Percentiles rank a stretch among this genome's conserved stretches.
phyloP scores from a whole-genome alignment of 345 rosid genomes.

The Populus pruinosa region DNA sequence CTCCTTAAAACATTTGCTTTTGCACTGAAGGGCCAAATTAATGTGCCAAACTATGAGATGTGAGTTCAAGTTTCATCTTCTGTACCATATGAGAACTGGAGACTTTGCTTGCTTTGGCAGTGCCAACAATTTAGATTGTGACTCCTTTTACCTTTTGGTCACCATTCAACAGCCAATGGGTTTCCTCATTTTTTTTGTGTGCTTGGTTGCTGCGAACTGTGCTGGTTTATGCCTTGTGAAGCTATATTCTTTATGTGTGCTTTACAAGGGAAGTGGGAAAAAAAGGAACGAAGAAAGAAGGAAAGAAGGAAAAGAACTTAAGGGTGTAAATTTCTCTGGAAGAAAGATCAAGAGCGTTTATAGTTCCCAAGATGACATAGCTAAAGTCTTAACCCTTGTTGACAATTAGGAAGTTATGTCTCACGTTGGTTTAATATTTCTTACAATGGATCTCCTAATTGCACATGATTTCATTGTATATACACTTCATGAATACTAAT shows the following conservation, averaged over 20 bases:
- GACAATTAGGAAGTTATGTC: background rate
- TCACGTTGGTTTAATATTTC: background rate
- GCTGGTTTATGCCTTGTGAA: background rate
- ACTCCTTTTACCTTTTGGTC: background rate
- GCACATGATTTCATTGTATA: background rate
- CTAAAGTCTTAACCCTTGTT: background rate
- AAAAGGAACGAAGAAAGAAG: background rate
- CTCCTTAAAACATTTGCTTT: conserved; percentile 76
- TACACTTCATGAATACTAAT: background rate
- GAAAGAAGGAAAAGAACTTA: background rate
- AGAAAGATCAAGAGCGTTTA: background rate
- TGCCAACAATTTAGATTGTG: background rate
- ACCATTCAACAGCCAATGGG: background rate
- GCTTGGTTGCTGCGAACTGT: background rate
- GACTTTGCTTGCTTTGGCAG: background rate
- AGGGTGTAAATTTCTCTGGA: background rate
- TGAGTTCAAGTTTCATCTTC: conserved; percentile 27
- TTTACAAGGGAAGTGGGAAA: background rate
- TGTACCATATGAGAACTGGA: background rate
- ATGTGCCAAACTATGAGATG: conserved; percentile 51
- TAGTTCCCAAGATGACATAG: background rate
- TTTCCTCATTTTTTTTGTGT: background rate
- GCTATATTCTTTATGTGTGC: background rate
- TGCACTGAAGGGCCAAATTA: conserved; percentile 44
- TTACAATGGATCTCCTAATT: background rate